Evolutionary conservation across 441 rosid species (phyloP), one percentile per base, ranked within the genome.

Genomic region (Breynia disticha): DNA sequence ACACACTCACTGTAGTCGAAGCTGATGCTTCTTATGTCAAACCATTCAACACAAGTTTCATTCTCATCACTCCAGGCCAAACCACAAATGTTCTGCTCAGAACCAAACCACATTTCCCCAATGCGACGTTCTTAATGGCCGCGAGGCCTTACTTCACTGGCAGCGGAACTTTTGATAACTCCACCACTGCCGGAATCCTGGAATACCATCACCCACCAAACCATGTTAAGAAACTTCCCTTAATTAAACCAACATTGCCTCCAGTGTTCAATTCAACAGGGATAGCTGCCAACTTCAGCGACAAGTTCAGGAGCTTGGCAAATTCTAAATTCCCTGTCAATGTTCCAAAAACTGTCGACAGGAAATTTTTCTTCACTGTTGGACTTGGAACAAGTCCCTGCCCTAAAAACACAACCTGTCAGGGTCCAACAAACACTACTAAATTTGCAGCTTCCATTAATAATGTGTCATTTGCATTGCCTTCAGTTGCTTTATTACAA

Each of bases 311-410:
- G 21, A 79, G 86, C 46, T 64, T 79, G 46, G 80, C 75, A 0
- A 72, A 19, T 59, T 21, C 73, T 19, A 49, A 39, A 41, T 82
- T 76, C 50, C 94, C 87, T 0, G 72, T 62, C 10, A 75, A 49
- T 28, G 35, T 28, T 28, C 35, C 35, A 4, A 5, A 28, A 9
- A 28, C 5, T 0, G 73, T 80, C 0, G 83, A 80, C 47, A 63
- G 48, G 21, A 55, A 55, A 0, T 69, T 68, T 56, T 73, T 78
- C 59, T 78, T 85, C 73, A 68, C 87, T 0, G 65, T 85, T 1
- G 72, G 82, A 20, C 69, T 85, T 11, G 90, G 90, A 64, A 65
- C 69, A 4, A 73, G 19, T 24, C 80, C 81, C 6, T 82, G 87
- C 58, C 77, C 78, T 0, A 65, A 51, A 32, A 80, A 80, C 51